phyloP scores from a whole-genome alignment of 306 rosid species.

The Clitoria ternatea region DNA sequence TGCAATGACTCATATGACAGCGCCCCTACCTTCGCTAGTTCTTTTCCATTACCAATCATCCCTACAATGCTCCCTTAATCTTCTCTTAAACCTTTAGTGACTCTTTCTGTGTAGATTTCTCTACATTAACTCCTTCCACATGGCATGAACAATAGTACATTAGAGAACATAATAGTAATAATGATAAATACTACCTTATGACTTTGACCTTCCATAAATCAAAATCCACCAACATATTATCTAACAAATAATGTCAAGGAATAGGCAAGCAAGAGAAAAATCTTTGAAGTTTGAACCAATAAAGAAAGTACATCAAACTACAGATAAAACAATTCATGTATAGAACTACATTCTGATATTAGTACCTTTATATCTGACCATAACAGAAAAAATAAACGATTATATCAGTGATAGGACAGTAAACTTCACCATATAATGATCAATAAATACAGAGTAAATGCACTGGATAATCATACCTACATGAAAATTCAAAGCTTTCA shows the following conservation, averaged over 20 bases:
- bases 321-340: neutral
- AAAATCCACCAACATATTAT: neutral
- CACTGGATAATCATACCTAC: conserved; percentile 59
- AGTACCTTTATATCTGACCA: neutral
- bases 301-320: conserved; percentile 16
- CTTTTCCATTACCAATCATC: too few species aligned
- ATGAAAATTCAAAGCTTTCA: conserved; percentile 97
- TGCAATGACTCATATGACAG: too few species aligned
- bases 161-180: neutral
- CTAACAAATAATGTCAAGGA: neutral
- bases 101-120: neutral
- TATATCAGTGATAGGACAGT: neutral
- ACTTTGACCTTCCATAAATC: neutral
- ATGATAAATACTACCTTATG: neutral
- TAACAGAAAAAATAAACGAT: neutral
- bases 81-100: too few species aligned
- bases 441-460: conserved; percentile 15
- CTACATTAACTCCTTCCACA: neutral
- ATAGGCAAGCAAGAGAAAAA: neutral
- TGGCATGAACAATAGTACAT: neutral
- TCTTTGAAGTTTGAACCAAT: neutral
- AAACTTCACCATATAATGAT: neutral
- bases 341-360: neutral
- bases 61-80: too few species aligned
- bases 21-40: too few species aligned